Percentiles rank a stretch among this genome's conserved stretches.
These are phyloP conservation scores for Paraphaeosphaeria minitans DNA, from an alignment of 2,329 filamentous ascomycete genomes.

Conservation along the genomic window DNA sequence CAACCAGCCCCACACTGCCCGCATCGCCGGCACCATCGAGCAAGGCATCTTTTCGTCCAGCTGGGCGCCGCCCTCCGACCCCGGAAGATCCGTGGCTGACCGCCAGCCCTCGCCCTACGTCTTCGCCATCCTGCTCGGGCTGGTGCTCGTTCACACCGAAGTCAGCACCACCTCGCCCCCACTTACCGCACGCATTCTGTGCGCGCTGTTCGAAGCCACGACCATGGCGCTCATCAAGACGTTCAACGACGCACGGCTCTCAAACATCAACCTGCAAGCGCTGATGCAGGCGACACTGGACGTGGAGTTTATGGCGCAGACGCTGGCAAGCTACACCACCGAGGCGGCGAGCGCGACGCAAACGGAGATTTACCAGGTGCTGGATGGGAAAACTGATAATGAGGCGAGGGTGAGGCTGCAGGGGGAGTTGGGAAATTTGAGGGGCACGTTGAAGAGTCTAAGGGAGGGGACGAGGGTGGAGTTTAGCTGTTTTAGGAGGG, in stretches of 20 bases:
- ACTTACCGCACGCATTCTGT: constrained; percentile 80
- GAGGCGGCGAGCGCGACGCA: constrained; percentile 81
- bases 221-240: constrained; percentile 80
- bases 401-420: constrained; percentile 80
- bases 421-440: constrained; percentile 87
- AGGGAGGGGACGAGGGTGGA: constrained; percentile 45
- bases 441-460: constrained; percentile 75
- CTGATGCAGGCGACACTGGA: constrained; percentile 98
- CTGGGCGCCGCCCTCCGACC: constrained; percentile 68
- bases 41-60: constrained; percentile 71
- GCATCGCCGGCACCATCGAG: constrained; percentile 71
- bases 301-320: constrained; percentile 96
- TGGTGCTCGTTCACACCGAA: constrained; percentile 92
- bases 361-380: constrained; percentile 86
- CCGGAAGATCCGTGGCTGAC: constrained; percentile 53
- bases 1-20: constrained; percentile 65
- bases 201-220: constrained; percentile 82
- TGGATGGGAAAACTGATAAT: constrained; percentile 88
- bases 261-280: constrained; percentile 64
- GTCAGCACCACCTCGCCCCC: constrained; percentile 62
- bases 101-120: constrained; percentile 84
- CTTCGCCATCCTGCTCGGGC: constrained; percentile 80
- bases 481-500: constrained; percentile 44
- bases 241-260: constrained; percentile 71
- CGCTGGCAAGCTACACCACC: constrained; percentile 85